A percentile compares a stretch with the other conserved stretches of the same genome.
phyloP scores from a whole-genome alignment of 306 rosid species.

The Castanea sativa region DNA sequence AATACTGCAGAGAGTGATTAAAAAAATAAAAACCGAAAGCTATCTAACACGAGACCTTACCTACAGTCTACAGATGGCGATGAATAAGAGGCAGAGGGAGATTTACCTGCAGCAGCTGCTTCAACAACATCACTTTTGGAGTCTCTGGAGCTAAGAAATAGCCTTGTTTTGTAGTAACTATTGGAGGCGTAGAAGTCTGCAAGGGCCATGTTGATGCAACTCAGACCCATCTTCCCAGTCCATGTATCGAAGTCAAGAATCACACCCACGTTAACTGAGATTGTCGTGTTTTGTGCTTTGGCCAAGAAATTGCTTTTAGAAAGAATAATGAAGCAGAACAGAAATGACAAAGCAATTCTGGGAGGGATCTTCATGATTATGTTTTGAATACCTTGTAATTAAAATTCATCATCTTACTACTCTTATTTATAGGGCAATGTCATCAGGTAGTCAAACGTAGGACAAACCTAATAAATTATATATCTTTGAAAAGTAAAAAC shows the following conservation, averaged over 20 bases:
- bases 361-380: not conserved
- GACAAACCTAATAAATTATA: too few species aligned
- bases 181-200: constrained; percentile 29
- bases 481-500: too few species aligned
- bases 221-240: constrained; percentile 7
- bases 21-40: too few species aligned
- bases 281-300: not conserved
- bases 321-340: not conserved
- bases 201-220: constrained; percentile 30
- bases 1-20: too few species aligned
- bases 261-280: constrained; percentile 10
- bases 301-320: not conserved
- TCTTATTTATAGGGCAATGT: not conserved
- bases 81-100: too few species aligned
- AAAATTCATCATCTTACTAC: not conserved
- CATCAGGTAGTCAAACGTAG: too few species aligned
- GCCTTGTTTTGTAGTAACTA: constrained; percentile 30
- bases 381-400: not conserved
- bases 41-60: too few species aligned
- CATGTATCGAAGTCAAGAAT: constrained; percentile 4
- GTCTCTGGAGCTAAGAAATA: constrained; percentile 17
- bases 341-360: not conserved
- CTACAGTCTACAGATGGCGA: too few species aligned
- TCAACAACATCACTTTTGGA: constrained; percentile 6
- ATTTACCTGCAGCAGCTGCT: constrained; percentile 29